These are phyloP conservation scores for Filobasidium wieringae DNA, from an alignment of 768 basidiomycete species.

Conservation along the genomic window DNA sequence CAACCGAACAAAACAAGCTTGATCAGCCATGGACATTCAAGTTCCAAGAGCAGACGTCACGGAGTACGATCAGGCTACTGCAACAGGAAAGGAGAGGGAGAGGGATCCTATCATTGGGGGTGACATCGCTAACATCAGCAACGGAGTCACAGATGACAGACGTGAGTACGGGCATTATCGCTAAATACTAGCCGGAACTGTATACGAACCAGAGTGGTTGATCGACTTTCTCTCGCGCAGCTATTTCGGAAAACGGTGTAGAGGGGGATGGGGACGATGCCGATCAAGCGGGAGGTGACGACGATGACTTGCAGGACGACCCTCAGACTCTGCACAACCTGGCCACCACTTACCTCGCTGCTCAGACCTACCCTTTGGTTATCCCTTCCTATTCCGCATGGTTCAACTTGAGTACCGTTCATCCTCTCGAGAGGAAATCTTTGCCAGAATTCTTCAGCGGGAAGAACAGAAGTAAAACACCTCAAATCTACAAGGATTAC, in stretches of 20 bases:
- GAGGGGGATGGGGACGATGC: background rate
- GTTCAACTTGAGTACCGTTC: slow-evolving; percentile 92
- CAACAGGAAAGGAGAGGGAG: slow-evolving; percentile 76
- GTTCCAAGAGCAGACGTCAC: slow-evolving; percentile 21
- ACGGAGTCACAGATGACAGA: slow-evolving; percentile 17
- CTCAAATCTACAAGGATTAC: slow-evolving; percentile 96
- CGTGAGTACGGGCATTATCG: background rate
- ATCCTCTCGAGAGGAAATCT: slow-evolving; percentile 79
- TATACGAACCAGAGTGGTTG: background rate
- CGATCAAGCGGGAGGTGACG: background rate
- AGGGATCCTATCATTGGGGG: slow-evolving; percentile 68
- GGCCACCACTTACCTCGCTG: slow-evolving; percentile 70
- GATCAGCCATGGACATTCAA: slow-evolving; percentile 2
- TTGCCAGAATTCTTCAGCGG: slow-evolving; percentile 98
- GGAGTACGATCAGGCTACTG: slow-evolving; percentile 55
- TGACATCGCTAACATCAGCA: slow-evolving; percentile 62
- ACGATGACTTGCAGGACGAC: slow-evolving; percentile 54
- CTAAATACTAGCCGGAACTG: background rate
- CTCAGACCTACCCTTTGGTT: slow-evolving; percentile 92
- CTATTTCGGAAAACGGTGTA: slow-evolving; percentile 44
- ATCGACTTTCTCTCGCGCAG: slow-evolving; percentile 43
- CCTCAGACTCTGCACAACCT: slow-evolving; percentile 46
- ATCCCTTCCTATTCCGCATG: slow-evolving; percentile 95
- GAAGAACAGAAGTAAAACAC: slow-evolving; percentile 86
- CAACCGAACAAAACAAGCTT: too few relatives aligned